phyloP scores from a whole-genome alignment of 176 grass and related monocot species.

The maize (Zea mays) region Zm-B73-REFERENCE-NAM-5.0 NC_050096.1:60230001-60230500 shows the following conservation, averaged over 20 bases:
- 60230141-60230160: slow-evolving; percentile 84
- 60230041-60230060: slow-evolving; percentile 27
- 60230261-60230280: slow-evolving; percentile 40
- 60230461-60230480: too few relatives aligned
- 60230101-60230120: slow-evolving; percentile 91
- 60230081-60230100: slow-evolving; percentile 72
- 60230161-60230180: slow-evolving; percentile 70
- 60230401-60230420: too few relatives aligned
- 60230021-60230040: slow-evolving; percentile 46
- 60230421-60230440: too few relatives aligned
- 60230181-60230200: slow-evolving; percentile 86
- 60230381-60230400: background rate
- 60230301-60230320: background rate
- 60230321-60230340: background rate
- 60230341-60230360: slow-evolving; percentile 11
- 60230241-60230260: slow-evolving; percentile 95
- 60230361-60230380: background rate
- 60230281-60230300: background rate
- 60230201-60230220: slow-evolving; percentile 77
- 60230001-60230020: slow-evolving; percentile 88
- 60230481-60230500: too few relatives aligned
- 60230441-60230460: too few relatives aligned
- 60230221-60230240: slow-evolving; percentile 77
- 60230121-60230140: slow-evolving; percentile 86
- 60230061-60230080: slow-evolving; percentile 21